Evolutionary conservation across 352 stramenopile species (phyloP).

Genomic region (Pythium aquatile): DNA sequence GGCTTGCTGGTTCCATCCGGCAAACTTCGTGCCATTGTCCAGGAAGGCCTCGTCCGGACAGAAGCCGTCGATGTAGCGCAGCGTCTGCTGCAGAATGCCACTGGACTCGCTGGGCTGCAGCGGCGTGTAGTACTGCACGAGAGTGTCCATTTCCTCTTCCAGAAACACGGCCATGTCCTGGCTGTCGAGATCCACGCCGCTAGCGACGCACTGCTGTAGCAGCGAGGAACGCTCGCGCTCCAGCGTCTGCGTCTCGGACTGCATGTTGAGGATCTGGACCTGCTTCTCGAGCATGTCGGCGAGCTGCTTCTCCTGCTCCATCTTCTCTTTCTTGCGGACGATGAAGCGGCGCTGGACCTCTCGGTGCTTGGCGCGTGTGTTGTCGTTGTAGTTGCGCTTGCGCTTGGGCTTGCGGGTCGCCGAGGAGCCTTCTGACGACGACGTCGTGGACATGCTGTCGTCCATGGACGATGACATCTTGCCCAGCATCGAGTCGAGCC

Average conservation of each 20-base stretch:
- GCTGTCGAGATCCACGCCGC: slow-evolving; percentile 25
- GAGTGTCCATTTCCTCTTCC: slow-evolving; percentile 28
- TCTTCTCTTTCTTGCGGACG: slow-evolving; percentile 25
- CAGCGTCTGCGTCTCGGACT: slow-evolving; percentile 21
- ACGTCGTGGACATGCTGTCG: slow-evolving; percentile 6
- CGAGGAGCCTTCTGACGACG: slow-evolving; percentile 13
- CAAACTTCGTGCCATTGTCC: slow-evolving; percentile 18
- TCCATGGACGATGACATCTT: slow-evolving; percentile 10
- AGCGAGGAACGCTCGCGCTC: slow-evolving; percentile 26
- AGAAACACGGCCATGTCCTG: slow-evolving; percentile 29
- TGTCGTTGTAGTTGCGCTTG: slow-evolving; percentile 29
- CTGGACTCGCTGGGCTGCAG: slow-evolving; percentile 25
- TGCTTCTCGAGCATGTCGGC: slow-evolving; percentile 28
- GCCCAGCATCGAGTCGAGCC: slow-evolving; percentile 11
- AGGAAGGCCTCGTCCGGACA: slow-evolving; percentile 31
- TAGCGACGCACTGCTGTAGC: slow-evolving; percentile 31
- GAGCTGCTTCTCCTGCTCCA: slow-evolving; percentile 28
- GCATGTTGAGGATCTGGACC: slow-evolving; percentile 20
- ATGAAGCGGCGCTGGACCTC: slow-evolving; percentile 35
- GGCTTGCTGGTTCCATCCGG: slow-evolving; percentile 27
- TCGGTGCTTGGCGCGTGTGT: slow-evolving; percentile 30
- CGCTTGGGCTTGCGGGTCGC: slow-evolving; percentile 22
- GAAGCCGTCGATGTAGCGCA: slow-evolving; percentile 34
- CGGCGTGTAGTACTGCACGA: slow-evolving; percentile 29
- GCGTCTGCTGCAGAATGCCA: slow-evolving; percentile 29